Evolutionary conservation across 164 flowering plant genomes (phyloP).

Genomic region (Echeveria elegans): DNA sequence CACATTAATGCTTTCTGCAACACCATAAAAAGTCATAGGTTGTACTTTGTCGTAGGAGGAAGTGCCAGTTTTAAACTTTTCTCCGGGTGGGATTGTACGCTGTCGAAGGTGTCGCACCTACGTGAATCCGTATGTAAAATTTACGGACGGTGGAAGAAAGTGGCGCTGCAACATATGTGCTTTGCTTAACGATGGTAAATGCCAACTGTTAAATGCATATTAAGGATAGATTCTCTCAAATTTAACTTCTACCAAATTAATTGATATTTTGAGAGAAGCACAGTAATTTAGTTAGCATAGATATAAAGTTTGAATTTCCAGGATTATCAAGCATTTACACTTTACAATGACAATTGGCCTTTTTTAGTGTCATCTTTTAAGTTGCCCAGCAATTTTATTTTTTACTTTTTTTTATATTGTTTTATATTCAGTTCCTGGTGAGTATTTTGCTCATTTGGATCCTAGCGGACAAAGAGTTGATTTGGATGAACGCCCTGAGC

Average conservation of each 20-base stretch:
- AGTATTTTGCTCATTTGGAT: constrained; percentile 81
- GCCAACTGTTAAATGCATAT: neutral
- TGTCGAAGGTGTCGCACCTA: constrained; percentile 96
- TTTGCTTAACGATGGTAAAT: constrained; percentile 83
- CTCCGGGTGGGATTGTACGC: constrained; percentile 69
- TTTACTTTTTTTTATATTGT: no score
- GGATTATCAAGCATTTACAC: neutral
- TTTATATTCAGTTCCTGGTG: constrained; percentile 65
- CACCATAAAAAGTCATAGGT: neutral
- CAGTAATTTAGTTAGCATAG: no score
- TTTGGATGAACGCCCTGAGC: constrained; percentile 84
- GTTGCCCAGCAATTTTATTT: neutral
- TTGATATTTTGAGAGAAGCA: neutral
- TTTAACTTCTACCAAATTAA: neutral
- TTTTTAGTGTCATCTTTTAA: neutral
- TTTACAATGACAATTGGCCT: neutral
- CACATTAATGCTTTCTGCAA: neutral
- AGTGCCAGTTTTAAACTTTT: constrained; percentile 82
- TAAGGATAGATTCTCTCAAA: neutral
- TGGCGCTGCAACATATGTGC: constrained; percentile 96
- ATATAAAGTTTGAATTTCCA: neutral
- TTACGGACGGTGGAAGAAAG: constrained; percentile 90
- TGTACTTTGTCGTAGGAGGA: constrained; percentile 56
- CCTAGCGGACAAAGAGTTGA: constrained; percentile 77
- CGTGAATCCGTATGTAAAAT: constrained; percentile 82